These are phyloP conservation scores for Salvia sclarea DNA, from an alignment of 305 asterid genomes.

Conservation along the genomic window DNA sequence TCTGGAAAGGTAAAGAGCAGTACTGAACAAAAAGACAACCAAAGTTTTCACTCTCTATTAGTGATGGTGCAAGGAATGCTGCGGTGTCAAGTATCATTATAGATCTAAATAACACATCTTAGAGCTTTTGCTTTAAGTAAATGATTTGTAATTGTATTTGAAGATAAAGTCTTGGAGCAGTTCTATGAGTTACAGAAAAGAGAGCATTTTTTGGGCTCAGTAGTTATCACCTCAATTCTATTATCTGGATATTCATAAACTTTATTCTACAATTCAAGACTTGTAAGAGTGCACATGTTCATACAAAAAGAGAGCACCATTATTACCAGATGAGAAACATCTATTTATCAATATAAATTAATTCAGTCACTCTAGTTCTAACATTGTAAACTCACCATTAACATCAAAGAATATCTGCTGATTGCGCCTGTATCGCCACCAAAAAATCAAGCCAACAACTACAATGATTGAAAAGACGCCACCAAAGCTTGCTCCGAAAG, in stretches of 20 bases:
- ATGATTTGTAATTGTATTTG: background rate
- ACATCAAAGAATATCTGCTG: slow-evolving; percentile 94
- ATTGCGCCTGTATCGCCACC: slow-evolving; percentile 82
- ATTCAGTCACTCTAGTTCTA: background rate
- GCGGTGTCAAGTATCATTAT: background rate
- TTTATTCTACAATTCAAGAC: background rate
- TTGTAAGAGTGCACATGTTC: background rate
- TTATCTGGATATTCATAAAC: background rate
- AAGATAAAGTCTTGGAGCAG: background rate
- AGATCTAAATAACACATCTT: background rate
- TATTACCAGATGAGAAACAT: slow-evolving; percentile 4
- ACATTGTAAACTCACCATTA: slow-evolving; percentile 53
- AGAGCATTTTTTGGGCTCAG: background rate
- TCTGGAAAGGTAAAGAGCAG: background rate
- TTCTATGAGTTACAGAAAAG: background rate
- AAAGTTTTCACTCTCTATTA: background rate
- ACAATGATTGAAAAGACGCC: slow-evolving; percentile 52
- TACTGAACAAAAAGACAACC: background rate
- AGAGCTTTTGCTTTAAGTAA: background rate
- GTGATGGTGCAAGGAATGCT: background rate
- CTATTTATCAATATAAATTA: background rate
- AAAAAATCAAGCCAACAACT: slow-evolving; percentile 54
- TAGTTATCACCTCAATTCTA: background rate
- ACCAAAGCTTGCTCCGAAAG: slow-evolving; percentile 68
- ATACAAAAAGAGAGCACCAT: background rate